phyloP scores from a whole-genome alignment of 2,329 filamentous ascomycete species.

The Ilyonectria sp. region DNA sequence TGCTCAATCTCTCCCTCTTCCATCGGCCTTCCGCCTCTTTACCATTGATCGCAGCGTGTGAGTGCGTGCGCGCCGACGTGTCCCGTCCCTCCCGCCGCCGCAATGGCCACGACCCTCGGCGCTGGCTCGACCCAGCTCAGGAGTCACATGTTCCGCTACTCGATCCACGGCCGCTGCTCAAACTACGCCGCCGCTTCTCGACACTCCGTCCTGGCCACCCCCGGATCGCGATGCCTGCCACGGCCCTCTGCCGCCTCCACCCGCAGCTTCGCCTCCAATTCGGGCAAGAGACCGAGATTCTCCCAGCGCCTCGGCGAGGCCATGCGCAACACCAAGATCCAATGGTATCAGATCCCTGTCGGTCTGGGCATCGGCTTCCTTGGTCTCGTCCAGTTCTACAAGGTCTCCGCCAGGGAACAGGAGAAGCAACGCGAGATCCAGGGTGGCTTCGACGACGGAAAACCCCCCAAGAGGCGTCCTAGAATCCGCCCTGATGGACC shows the following conservation, averaged over 20 bases:
- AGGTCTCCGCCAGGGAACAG: slow-evolving; percentile 72
- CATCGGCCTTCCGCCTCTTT: slow-evolving; percentile 10
- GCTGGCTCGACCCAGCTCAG: slow-evolving; percentile 54
- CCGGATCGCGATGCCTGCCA: slow-evolving; percentile 45
- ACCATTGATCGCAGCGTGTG: slow-evolving; percentile 25
- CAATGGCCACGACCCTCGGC: slow-evolving; percentile 54
- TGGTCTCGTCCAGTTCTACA: slow-evolving; percentile 87
- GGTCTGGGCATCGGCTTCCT: slow-evolving; percentile 89
- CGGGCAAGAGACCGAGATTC: slow-evolving; percentile 65
- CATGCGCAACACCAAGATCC: slow-evolving; percentile 70
- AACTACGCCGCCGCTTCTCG: slow-evolving; percentile 43
- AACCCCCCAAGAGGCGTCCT: slow-evolving; percentile 65
- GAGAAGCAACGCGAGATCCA: slow-evolving; percentile 64
- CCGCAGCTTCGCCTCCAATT: slow-evolving; percentile 53
- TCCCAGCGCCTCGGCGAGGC: slow-evolving; percentile 66
- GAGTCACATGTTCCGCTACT: slow-evolving; percentile 51
- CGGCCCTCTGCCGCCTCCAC: slow-evolving; percentile 43
- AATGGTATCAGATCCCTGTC: slow-evolving; percentile 93
- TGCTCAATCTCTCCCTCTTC: slow-evolving; percentile 2
- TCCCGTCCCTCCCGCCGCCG: slow-evolving; percentile 27
- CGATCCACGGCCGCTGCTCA: slow-evolving; percentile 49
- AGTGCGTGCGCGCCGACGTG: slow-evolving; percentile 13
- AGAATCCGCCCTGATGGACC: slow-evolving; percentile 86
- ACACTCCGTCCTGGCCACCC: slow-evolving; percentile 42
- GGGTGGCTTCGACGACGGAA: slow-evolving; percentile 58